Percentiles rank a stretch among this genome's conserved stretches.
Conservation (phyloP, 495 filamentous ascomycete species). For the Diplogelasinospora grovesii region DNA sequence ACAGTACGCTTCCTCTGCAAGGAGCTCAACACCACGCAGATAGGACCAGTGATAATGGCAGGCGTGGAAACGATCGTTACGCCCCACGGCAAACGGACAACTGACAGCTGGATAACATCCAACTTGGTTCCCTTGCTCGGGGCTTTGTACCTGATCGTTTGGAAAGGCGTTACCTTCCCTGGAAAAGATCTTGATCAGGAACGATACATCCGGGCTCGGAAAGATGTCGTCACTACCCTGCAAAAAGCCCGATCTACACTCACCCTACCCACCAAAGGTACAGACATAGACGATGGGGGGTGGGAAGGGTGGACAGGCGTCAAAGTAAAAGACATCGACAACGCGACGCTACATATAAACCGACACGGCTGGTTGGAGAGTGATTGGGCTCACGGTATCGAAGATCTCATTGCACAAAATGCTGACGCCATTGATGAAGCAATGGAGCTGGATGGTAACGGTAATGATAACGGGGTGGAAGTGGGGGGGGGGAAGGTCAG, state of each 20-base stretch:
- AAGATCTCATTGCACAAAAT: slow-evolving; percentile 29
- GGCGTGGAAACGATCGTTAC: slow-evolving; percentile 37
- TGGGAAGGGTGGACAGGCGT: slow-evolving; percentile 44
- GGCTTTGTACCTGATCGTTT: slow-evolving; percentile 60
- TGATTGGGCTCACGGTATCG: slow-evolving; percentile 57
- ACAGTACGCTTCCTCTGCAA: slow-evolving; percentile 57
- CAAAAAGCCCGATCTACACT: slow-evolving; percentile 16
- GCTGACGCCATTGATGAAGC: slow-evolving; percentile 4
- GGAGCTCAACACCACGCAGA: slow-evolving; percentile 24
- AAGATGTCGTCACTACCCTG: slow-evolving; percentile 32
- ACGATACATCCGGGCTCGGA: slow-evolving; percentile 32
- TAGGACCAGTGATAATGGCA: slow-evolving; percentile 38
- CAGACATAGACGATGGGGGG: slow-evolving; percentile 22
- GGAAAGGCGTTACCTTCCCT: slow-evolving; percentile 33
- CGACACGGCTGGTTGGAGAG: slow-evolving; percentile 55
- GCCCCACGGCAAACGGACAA: slow-evolving; percentile 27
- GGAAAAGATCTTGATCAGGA: slow-evolving; percentile 30
- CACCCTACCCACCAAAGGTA: slow-evolving; percentile 26
- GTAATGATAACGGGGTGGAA: slow-evolving; percentile 18
- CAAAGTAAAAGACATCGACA: slow-evolving; percentile 48
- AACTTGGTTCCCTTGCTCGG: slow-evolving; percentile 52
- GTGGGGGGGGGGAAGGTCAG: slow-evolving; percentile 27
- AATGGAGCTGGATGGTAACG: slow-evolving; percentile 15
- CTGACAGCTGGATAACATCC: slow-evolving; percentile 47
- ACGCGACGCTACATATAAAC: slow-evolving; percentile 51